phyloP scores from a whole-genome alignment of 2,329 filamentous ascomycete genomes.

The Colletotrichum sp. region DNA sequence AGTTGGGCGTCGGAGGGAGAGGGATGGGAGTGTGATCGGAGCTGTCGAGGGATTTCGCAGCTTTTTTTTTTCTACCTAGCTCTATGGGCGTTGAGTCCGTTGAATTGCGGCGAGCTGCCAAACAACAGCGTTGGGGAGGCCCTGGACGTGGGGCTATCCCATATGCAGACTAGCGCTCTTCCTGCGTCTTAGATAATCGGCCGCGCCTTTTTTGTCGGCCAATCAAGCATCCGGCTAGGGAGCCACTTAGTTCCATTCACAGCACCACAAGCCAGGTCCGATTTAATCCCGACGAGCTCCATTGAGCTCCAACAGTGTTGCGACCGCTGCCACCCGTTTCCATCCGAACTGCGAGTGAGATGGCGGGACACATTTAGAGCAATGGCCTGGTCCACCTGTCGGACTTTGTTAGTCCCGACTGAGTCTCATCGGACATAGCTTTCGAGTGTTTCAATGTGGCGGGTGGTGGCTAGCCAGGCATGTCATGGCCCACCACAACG shows the following conservation, averaged over 20 bases:
- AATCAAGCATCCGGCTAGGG: neutral
- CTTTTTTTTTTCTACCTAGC: slow-evolving; percentile 19
- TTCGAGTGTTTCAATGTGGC: neutral
- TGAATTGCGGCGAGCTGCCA: slow-evolving; percentile 24
- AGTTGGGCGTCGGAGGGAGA: slow-evolving; percentile 17
- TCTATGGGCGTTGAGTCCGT: slow-evolving; percentile 24
- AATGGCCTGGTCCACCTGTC: neutral
- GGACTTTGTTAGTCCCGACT: neutral
- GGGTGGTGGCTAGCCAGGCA: neutral
- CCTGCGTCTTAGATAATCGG: slow-evolving; percentile 6
- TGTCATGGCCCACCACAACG: neutral
- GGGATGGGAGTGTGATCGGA: slow-evolving; percentile 15
- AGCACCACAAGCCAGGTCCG: neutral
- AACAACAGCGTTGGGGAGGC: slow-evolving; percentile 22
- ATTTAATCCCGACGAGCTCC: slow-evolving; percentile 6
- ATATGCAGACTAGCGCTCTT: neutral
- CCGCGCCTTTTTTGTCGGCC: neutral
- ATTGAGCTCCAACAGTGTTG: neutral
- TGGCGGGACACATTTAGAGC: neutral
- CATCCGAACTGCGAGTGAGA: slow-evolving; percentile 3
- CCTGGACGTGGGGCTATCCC: slow-evolving; percentile 1
- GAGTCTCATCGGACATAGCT: neutral
- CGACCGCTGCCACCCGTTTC: slow-evolving; percentile 12
- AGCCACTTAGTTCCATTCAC: neutral
- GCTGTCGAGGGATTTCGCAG: slow-evolving; percentile 25